A percentile compares a stretch with the other conserved stretches of the same genome.
Conservation (phyloP, 164 flowering plant genomes). For the Brasenia schreberi region DNA sequence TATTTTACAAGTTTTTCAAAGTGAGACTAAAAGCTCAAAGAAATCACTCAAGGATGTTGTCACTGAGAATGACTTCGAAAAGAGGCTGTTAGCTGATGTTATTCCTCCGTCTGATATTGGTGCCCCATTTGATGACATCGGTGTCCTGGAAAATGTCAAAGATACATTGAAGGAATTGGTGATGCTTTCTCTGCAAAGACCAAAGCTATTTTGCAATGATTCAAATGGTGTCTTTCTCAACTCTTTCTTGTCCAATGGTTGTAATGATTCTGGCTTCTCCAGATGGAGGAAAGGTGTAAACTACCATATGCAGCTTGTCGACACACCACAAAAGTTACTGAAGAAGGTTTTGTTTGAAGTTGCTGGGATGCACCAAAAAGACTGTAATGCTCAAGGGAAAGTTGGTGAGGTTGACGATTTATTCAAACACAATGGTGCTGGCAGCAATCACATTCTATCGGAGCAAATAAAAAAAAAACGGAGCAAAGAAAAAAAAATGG, state of each 20-base stretch:
- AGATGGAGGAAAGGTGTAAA: slow-evolving; percentile 39
- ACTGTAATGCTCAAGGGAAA: background rate
- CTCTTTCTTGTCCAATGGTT: slow-evolving; percentile 8
- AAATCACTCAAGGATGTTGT: slow-evolving; percentile 90
- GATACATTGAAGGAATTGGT: slow-evolving; percentile 92
- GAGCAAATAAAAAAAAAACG: too few relatives aligned
- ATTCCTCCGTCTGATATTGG: slow-evolving; percentile 93
- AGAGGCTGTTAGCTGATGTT: slow-evolving; percentile 71
- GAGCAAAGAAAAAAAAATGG: slow-evolving; percentile 24
- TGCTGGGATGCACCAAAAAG: slow-evolving; percentile 13
- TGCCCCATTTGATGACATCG: slow-evolving; percentile 88
- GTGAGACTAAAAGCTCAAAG: slow-evolving; percentile 55
- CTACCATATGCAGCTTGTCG: slow-evolving; percentile 7
- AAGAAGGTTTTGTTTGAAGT: slow-evolving; percentile 41
- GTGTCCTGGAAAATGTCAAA: slow-evolving; percentile 84
- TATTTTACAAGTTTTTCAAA: slow-evolving; percentile 56
- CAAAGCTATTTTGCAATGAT: slow-evolving; percentile 66
- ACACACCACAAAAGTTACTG: slow-evolving; percentile 33
- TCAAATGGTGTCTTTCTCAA: slow-evolving; percentile 9
- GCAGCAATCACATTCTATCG: slow-evolving; percentile 20
- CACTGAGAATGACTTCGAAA: slow-evolving; percentile 87
- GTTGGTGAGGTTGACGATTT: slow-evolving; percentile 11
- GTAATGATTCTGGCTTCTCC: slow-evolving; percentile 37
- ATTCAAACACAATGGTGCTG: slow-evolving; percentile 25
- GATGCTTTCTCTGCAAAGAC: slow-evolving; percentile 94